Base-by-base conservation (phyloP, 78 protist genomes). In the Protostelium mycophagum region DNA sequence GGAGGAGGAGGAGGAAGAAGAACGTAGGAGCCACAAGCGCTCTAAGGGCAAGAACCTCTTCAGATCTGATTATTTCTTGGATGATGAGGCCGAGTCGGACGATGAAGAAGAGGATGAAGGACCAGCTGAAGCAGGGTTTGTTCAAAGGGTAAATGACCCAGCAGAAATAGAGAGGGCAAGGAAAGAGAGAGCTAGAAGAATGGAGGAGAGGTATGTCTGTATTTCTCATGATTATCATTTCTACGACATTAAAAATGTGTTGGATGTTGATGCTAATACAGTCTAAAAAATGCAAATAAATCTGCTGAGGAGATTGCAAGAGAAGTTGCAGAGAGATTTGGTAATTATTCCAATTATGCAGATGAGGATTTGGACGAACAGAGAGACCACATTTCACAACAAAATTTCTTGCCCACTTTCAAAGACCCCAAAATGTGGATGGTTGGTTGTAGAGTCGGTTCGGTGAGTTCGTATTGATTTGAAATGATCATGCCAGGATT, bases 1-100 rank as follows among this genome's bases (percentile, higher is more conserved):
- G n/a, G 94, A 83, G 29, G 89, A 89, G 29, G 94, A 92, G 1
- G 90, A 83, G 28, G 73, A 92, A 0, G 94, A 92, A 0, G 91
- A 88, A n/a, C 91, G 86, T 9, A 51, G 73, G 73, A 16, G 73
- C 5, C 5, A 16, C 5, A 16, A 16, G 5, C 5, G 73, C 5
- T 16, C 5, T 5, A 51, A 51, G 73, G 16, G 16, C 5, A 51
- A 51, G 73, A 16, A 5, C 31, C 5, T 25, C 31, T 25, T 5
- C 31, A 25, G 31, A 16, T 5, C 73, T 16, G 16, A 16, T 51
- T 51, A 51, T 51, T 51, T 25, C 16, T 51, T 51, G 73, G 89
- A 92, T 63, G 91, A 38, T 0, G 83, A 85, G 23, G 94, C 38
- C 0, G 91, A 92, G 34, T 85, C 85, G 0, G 91, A 83, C 5